Base-by-base conservation (phyloP, 345 rosid species). In the Dovyalis caffra region DNA sequence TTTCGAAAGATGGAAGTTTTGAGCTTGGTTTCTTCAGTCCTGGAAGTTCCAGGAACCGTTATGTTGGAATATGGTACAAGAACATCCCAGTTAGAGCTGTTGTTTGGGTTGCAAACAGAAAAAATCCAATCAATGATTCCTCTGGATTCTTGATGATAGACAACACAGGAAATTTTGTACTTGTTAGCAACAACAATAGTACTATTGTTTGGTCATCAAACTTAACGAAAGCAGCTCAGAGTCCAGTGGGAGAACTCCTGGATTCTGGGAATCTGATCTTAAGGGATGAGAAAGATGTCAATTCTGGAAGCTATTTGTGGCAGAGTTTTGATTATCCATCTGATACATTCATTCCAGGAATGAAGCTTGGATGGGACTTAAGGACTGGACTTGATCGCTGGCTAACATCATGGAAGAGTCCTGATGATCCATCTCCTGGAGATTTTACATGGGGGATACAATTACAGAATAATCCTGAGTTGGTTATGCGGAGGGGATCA, bases 91-190 rank as follows among this genome's bases (percentile, higher is more conserved):
- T 21, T 25, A 71, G 31, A 26, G 57, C 74, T 29, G 65, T 71
- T 35, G 73, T 70, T 53, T 70, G 73, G 73, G 64, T 70, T 53
- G 73, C 73, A 31, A 70, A 70, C 23, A 25, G 66, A 15, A 49
- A 1, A 20, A 37, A 35, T 16, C 66, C 66, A 31, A 58, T 71
- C 66, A 71, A 60, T 26, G 74, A 25, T 8, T 66, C 70, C 12
- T 64, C 21, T 12, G 40, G 68, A 6, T 31, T 21, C 10, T 67
- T 40, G 32, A 37, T 25, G 25, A 38, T 67, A 40, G 15, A 67
- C 70, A 23, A 32, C 33, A 40, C 70, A 40, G 70, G 70, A 26
- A 38, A 67, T 67, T 10, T 25, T 23, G 56, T 67, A 20, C 70
- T 67, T 31, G 20, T 32, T 7, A 31, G 70, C 26, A 25, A 40